Conservation (phyloP, 768 basidiomycete species). For the Mycena indigotica region DNA sequence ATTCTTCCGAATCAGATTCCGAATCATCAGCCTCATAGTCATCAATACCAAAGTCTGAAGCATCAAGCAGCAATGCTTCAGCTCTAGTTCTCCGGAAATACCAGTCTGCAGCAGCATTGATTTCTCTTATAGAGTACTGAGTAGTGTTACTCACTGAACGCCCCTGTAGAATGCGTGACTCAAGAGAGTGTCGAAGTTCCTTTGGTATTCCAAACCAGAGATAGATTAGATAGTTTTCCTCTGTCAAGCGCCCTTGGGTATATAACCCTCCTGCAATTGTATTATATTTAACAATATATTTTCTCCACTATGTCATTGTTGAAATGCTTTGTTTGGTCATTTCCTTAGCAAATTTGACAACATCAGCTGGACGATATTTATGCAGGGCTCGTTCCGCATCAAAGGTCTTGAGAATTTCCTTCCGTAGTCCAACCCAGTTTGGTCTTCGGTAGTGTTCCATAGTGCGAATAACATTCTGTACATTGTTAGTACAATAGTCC, state of each 20-base stretch:
- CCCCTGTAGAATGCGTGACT: background rate
- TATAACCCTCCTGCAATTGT: constrained; percentile 14
- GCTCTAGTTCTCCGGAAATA: constrained; percentile 6
- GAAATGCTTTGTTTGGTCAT: background rate
- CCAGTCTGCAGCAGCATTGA: background rate
- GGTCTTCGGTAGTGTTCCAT: background rate
- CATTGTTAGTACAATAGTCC: constrained; percentile 13
- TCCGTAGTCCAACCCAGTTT: constrained; percentile 1
- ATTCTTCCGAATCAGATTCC: background rate
- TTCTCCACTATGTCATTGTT: constrained; percentile 13
- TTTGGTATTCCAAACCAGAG: constrained; percentile 17
- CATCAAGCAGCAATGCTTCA: background rate
- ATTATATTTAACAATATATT: constrained; percentile 11
- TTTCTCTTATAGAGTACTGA: background rate
- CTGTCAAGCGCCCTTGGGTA: constrained; percentile 1
- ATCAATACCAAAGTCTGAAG: background rate
- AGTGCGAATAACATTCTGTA: constrained; percentile 3
- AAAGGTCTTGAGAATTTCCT: constrained; percentile 9
- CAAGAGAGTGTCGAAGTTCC: background rate
- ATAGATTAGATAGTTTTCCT: constrained; percentile 1
- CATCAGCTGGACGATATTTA: constrained; percentile 3
- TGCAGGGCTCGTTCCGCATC: constrained; percentile 13
- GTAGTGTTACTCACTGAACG: background rate
- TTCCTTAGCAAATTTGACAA: constrained; percentile 5
- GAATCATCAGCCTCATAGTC: background rate